These are phyloP conservation scores for Asterophora lycoperdoides DNA, from an alignment of 768 basidiomycete species.

Conservation along the genomic window DNA sequence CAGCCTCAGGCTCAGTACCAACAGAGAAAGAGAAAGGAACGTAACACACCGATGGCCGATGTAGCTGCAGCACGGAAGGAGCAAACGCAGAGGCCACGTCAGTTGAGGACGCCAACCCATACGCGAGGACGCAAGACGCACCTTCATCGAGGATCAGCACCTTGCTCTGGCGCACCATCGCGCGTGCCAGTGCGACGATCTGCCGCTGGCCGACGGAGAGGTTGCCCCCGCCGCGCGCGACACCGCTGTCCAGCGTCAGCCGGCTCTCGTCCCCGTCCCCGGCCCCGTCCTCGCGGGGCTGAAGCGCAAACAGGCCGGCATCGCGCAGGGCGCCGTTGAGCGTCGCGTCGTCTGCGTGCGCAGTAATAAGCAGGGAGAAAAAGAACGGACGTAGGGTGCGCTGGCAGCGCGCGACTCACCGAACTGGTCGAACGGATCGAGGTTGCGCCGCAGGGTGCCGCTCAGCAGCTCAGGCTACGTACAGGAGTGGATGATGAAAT, in stretches of 20 bases:
- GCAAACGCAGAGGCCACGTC: too few species aligned
- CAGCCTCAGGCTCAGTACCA: background rate
- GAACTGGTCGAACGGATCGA: conserved; percentile 59
- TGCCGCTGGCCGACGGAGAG: conserved; percentile 78
- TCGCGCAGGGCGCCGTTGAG: conserved; percentile 35
- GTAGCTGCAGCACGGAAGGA: conserved; percentile 38
- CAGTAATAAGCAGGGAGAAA: too few species aligned
- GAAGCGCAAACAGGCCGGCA: conserved; percentile 37
- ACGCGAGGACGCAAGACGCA: conserved; percentile 23
- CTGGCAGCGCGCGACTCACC: conserved; percentile 11
- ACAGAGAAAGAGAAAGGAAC: background rate
- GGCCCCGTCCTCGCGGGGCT: conserved; percentile 34
- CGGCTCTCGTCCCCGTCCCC: conserved; percentile 47
- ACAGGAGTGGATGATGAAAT: too few species aligned
- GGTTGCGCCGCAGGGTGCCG: conserved; percentile 57
- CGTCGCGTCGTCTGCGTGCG: conserved; percentile 32
- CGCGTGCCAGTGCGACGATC: conserved; percentile 61
- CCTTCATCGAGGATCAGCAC: conserved; percentile 62
- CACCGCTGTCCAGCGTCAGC: conserved; percentile 40
- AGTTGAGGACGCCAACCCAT: too few species aligned
- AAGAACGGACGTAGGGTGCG: background rate
- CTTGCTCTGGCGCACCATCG: conserved; percentile 52
- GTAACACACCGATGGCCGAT: conserved; percentile 40
- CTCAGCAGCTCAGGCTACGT: conserved; percentile 47
- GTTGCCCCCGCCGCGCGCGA: conserved; percentile 57